Conservation (phyloP, 768 basidiomycete genomes). For the Lactarius indigo region DNA sequence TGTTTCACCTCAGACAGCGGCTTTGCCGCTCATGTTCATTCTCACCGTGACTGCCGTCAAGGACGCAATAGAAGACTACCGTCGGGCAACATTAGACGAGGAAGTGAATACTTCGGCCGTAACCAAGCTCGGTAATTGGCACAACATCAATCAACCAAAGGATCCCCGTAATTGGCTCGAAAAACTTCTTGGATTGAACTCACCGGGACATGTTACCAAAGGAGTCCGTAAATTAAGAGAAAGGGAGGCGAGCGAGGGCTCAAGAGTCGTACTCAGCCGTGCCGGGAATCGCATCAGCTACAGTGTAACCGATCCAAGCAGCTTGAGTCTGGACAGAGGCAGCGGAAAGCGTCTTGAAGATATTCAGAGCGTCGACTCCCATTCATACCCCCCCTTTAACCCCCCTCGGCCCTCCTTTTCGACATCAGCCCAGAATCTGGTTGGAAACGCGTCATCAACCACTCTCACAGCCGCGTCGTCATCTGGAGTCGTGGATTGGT, state of each 20-base stretch:
- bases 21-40: conserved; percentile 85
- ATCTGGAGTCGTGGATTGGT: conserved; percentile 80
- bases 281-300: conserved; percentile 29
- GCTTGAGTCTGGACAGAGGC: conserved; percentile 19
- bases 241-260: conserved; percentile 64
- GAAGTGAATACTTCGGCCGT: conserved; percentile 94
- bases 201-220: conserved; percentile 73
- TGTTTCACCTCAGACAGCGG: conserved; percentile 73
- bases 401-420: conserved; percentile 19
- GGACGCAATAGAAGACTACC: conserved; percentile 94
- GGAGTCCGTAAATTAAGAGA: conserved; percentile 85
- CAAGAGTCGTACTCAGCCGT: conserved; percentile 59
- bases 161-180: conserved; percentile 78
- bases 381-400: conserved; percentile 28
- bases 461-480: conserved; percentile 13
- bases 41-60: conserved; percentile 88
- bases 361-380: conserved; percentile 33
- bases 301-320: conserved; percentile 35
- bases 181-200: conserved; percentile 62
- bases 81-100: conserved; percentile 83
- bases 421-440: conserved; percentile 7
- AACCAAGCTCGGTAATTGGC: conserved; percentile 86
- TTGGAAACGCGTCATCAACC: conserved; percentile 5
- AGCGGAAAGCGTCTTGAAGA: conserved; percentile 31
- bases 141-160: conserved; percentile 80